Conservation (phyloP, 495 filamentous ascomycete genomes). For the Podospora appendiculata region DNA sequence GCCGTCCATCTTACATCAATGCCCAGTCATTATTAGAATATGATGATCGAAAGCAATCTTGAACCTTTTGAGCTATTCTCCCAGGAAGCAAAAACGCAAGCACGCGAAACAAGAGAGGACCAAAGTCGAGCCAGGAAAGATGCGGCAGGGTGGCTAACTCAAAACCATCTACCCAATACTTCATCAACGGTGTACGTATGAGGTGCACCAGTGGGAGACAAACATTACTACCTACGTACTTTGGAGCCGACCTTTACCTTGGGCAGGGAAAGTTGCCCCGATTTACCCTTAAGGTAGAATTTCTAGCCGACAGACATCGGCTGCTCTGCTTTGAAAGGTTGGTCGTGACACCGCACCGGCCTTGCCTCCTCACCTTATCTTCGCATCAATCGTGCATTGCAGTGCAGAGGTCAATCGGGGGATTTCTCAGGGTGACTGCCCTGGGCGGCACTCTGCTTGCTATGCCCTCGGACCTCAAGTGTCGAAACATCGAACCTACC, state of each 20-base stretch:
- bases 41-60: neutral
- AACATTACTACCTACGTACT: too few species aligned
- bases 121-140: too few species aligned
- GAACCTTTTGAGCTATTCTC: neutral
- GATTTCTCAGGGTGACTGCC: neutral
- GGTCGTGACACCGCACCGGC: conserved; percentile 4
- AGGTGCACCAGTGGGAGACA: too few species aligned
- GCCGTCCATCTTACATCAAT: conserved; percentile 1
- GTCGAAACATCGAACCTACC: too few species aligned
- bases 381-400: conserved; percentile 18
- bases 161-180: too few species aligned
- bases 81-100: neutral
- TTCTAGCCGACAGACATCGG: neutral
- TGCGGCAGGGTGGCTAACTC: too few species aligned
- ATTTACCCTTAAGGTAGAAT: too few species aligned
- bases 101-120: neutral
- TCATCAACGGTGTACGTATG: too few species aligned
- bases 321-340: neutral
- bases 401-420: conserved; percentile 10
- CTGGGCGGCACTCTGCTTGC: too few species aligned
- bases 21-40: neutral
- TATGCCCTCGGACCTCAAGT: too few species aligned
- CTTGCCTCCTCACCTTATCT: conserved; percentile 6
- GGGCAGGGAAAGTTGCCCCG: too few species aligned
- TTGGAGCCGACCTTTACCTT: too few species aligned